Evolutionary conservation across 2,329 filamentous ascomycete genomes (phyloP), one percentile per base, ranked within the genome.

Genomic region (Ceratocystis papillata): DNA sequence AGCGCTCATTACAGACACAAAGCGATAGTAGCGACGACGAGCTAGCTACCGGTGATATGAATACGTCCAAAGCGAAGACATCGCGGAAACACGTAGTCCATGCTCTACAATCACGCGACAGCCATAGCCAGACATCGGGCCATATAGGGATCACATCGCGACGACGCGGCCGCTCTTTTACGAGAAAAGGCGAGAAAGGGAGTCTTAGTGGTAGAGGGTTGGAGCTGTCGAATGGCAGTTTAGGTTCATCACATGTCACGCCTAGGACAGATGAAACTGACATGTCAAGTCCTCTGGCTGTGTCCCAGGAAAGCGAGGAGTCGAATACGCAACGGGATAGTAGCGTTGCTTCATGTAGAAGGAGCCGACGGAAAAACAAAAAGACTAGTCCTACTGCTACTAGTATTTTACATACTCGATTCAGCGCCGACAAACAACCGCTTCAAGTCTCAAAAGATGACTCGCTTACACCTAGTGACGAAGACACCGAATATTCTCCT

Each of bases 21-120:
- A 28, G 37, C 8, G 65, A 62, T 20, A 50, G 45, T 17, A 67
- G 62, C 41, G 62, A 65, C 17, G 57, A 67, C 37, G 65, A 67
- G 22, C 55, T 67, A 25, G 62, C 62, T 17, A 66, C 50, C 22
- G 37, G 28, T 41, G 62, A 67, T 6, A 41, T 64, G n/a, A 20
- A 17, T 25, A 30, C 62, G 30, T 55, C 28, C 62, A 62, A 60
- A 22, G 44, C 44, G 8, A 60, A 55, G 25, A 55, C 62, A 15
- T 55, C 55, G 6, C 22, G 55, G 20, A 61, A 59, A 10, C 28
- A 55, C 25, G n/a, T 53, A 17, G 37, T 44, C 2, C 53, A 53
- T 17, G 45, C 45, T 17, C 20, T 50, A 48, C 15, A 53, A 48
- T 25, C 44, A 20, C 62, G 5, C n/a, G 46, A 59, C 15, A 63